Evolutionary conservation across 345 rosid species (phyloP).

Genomic region (Camelina hispida): DNA sequence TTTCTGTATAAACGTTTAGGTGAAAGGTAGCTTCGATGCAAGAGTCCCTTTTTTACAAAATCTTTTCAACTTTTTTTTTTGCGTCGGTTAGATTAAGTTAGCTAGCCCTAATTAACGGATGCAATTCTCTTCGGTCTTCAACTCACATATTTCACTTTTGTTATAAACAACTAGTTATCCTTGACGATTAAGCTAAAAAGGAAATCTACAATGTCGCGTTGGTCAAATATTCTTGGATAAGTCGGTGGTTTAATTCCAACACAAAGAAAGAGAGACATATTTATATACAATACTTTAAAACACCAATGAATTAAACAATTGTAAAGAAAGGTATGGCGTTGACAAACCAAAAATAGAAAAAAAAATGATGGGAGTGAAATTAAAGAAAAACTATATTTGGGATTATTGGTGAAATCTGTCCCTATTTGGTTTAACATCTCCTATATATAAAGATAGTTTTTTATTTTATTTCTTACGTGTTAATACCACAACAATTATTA

Average conservation of each 20-base stretch:
- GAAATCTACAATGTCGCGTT: constrained; percentile 20
- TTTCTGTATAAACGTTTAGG: not conserved
- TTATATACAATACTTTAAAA: not conserved
- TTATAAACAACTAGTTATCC: not conserved
- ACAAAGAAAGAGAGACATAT: constrained; percentile 16
- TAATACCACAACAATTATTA: not conserved
- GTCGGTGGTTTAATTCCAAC: constrained; percentile 28
- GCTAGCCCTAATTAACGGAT: constrained; percentile 32
- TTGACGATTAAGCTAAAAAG: not conserved
- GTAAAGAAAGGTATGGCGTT: not conserved
- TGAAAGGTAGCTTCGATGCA: not conserved
- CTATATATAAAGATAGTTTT: too few relatives aligned
- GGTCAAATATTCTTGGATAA: constrained; percentile 3
- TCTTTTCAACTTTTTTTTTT: not conserved
- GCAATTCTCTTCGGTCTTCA: constrained; percentile 2
- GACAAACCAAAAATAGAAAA: not conserved
- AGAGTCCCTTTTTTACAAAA: not conserved
- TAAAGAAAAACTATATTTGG: too few relatives aligned
- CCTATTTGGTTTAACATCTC: not conserved
- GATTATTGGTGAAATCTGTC: too few relatives aligned
- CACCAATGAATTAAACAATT: not conserved
- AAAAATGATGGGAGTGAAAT: too few relatives aligned
- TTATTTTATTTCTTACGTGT: not conserved
- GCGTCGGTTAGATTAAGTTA: constrained; percentile 21
- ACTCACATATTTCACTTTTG: not conserved